phyloP scores from a whole-genome alignment of 257 asterid genomes.

The Ilex asprella region DNA sequence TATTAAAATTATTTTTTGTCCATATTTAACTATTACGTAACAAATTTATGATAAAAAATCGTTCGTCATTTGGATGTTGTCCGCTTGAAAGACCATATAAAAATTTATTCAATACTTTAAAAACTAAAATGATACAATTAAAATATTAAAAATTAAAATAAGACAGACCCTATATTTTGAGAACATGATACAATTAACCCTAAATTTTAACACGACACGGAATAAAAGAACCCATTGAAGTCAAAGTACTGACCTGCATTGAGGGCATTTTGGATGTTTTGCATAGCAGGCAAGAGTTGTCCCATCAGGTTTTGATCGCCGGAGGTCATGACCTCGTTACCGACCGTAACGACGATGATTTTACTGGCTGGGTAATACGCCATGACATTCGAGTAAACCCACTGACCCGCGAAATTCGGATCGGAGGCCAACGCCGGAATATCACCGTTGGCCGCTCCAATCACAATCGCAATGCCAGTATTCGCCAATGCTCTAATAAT shows the following conservation, averaged over 20 bases:
- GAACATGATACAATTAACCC: too few relatives aligned
- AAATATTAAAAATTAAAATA: too few relatives aligned
- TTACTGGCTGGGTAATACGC: constrained; percentile 70
- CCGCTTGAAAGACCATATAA: too few relatives aligned
- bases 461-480: constrained; percentile 76
- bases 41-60: too few relatives aligned
- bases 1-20: too few relatives aligned
- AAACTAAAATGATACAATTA: too few relatives aligned
- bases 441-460: constrained; percentile 93
- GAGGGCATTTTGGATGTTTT: constrained; percentile 97
- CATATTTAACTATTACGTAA: too few relatives aligned
- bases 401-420: constrained; percentile 78
- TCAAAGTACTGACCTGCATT: constrained; percentile 44
- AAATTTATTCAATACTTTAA: too few relatives aligned
- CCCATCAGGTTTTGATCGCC: constrained; percentile 54
- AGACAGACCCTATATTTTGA: too few relatives aligned
- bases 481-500: constrained; percentile 69
- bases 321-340: constrained; percentile 78
- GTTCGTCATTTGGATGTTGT: too few relatives aligned
- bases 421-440: constrained; percentile 83
- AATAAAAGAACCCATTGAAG: too few relatives aligned
- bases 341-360: constrained; percentile 69
- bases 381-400: constrained; percentile 73
- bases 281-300: constrained; percentile 86
- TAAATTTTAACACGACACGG: too few relatives aligned